Conservation (phyloP, 331 rosid genomes). For the Malus hybrid region DNA sequence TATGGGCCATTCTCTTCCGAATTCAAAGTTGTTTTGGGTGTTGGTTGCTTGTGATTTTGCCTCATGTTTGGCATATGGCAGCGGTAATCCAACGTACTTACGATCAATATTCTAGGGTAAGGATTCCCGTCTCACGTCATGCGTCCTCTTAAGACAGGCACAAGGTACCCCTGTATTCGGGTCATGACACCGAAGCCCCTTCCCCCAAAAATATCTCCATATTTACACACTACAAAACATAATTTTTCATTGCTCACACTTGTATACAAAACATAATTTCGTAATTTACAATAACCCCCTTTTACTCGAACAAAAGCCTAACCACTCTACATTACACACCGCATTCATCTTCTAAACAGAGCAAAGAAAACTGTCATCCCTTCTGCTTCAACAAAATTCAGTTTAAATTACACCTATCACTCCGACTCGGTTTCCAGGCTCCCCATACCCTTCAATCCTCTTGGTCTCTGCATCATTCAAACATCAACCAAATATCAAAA, state of each 20-base stretch:
- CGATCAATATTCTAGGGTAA: not conserved
- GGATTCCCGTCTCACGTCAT: not conserved
- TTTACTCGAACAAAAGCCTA: not conserved
- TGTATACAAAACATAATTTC: not conserved
- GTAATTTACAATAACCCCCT: not conserved
- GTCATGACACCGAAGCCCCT: not conserved
- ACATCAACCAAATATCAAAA: not conserved
- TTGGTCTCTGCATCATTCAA: slow-evolving; percentile 35
- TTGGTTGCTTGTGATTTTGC: not conserved
- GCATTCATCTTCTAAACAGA: not conserved
- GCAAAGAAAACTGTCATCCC: not conserved
- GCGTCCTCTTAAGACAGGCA: too few species aligned
- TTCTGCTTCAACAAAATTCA: not conserved
- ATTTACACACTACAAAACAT: not conserved
- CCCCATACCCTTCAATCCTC: slow-evolving; percentile 40
- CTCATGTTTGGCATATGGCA: not conserved
- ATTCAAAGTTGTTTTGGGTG: not conserved
- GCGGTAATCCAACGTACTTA: not conserved
- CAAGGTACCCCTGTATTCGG: not conserved
- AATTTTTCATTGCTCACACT: not conserved
- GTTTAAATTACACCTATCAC: slow-evolving; percentile 14
- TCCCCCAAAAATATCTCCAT: not conserved
- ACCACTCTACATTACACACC: not conserved
- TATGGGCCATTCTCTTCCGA: not conserved
- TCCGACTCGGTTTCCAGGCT: slow-evolving; percentile 70